A percentile compares a stretch with the other conserved stretches of the same genome.
Conservation (phyloP, 768 basidiomycete genomes). For the Hysterangium stoloniferum region DNA sequence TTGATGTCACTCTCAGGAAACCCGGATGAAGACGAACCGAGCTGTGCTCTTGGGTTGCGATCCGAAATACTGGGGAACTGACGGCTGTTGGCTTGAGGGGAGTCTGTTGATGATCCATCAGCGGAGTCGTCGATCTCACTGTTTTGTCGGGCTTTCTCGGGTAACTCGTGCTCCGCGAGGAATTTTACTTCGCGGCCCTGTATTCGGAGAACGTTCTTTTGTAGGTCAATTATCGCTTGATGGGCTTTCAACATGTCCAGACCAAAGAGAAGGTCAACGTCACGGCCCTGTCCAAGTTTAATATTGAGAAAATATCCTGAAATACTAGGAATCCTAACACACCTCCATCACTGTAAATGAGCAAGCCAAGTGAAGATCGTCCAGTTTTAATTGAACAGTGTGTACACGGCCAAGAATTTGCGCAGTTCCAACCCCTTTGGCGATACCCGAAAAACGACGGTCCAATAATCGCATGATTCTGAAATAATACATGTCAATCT, state of each 20-base stretch:
- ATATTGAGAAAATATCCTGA: neutral
- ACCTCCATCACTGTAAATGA: slow-evolving; percentile 96
- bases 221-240: slow-evolving; percentile 91
- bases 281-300: slow-evolving; percentile 51
- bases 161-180: slow-evolving; percentile 90
- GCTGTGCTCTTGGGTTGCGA: slow-evolving; percentile 19
- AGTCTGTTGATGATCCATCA: slow-evolving; percentile 17
- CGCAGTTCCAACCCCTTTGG: slow-evolving; percentile 90
- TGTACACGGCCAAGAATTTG: slow-evolving; percentile 92
- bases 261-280: slow-evolving; percentile 93
- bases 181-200: slow-evolving; percentile 85
- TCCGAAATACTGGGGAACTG: slow-evolving; percentile 62
- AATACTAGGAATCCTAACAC: slow-evolving; percentile 13
- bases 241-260: slow-evolving; percentile 99
- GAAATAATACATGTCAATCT: neutral
- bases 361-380: slow-evolving; percentile 78
- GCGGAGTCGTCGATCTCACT: slow-evolving; percentile 23
- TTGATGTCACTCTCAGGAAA: slow-evolving; percentile 57
- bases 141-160: slow-evolving; percentile 58
- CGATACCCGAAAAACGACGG: slow-evolving; percentile 79
- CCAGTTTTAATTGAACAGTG: slow-evolving; percentile 84
- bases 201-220: slow-evolving; percentile 85
- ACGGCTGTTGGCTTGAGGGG: slow-evolving; percentile 8
- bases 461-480: slow-evolving; percentile 87
- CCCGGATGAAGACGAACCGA: slow-evolving; percentile 15